Conservation (phyloP, 805 yeast genomes). For the Saccharomycopsis babjevae region DNA sequence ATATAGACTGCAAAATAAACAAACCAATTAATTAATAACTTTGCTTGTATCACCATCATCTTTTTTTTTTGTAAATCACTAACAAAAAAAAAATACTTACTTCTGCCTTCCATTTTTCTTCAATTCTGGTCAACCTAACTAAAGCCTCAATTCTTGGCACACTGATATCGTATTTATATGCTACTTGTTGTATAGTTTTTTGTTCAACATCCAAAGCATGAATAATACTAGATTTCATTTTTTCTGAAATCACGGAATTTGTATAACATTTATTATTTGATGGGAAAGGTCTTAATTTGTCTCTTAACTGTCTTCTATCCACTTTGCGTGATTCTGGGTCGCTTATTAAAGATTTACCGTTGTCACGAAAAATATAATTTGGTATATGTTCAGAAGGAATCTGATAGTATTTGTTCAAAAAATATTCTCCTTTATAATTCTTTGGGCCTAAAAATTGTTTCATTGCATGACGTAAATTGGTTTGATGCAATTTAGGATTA, state of each 20-base stretch:
- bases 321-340: background rate
- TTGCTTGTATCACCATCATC: background rate
- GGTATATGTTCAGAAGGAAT: conserved; percentile 62
- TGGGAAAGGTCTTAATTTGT: conserved; percentile 69
- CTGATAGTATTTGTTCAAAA: conserved; percentile 60
- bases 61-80: background rate
- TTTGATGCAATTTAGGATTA: conserved; percentile 33
- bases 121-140: conserved; percentile 54
- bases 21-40: background rate
- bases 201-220: conserved; percentile 44
- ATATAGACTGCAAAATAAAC: conserved; percentile 17
- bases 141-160: conserved; percentile 88
- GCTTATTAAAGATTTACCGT: conserved; percentile 28
- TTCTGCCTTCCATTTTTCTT: conserved; percentile 46
- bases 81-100: conserved; percentile 36
- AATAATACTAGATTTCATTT: conserved; percentile 51
- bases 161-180: conserved; percentile 69
- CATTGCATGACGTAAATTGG: conserved; percentile 53
- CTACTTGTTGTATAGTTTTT: conserved; percentile 57
- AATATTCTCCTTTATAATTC: conserved; percentile 75
- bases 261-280: conserved; percentile 60
- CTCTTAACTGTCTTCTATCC: conserved; percentile 8
- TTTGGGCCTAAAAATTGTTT: conserved; percentile 73
- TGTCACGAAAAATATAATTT: conserved; percentile 55
- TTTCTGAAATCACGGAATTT: conserved; percentile 47